Conservation (phyloP, 2,329 filamentous ascomycete genomes). For the Claviceps lovelessii region DNA sequence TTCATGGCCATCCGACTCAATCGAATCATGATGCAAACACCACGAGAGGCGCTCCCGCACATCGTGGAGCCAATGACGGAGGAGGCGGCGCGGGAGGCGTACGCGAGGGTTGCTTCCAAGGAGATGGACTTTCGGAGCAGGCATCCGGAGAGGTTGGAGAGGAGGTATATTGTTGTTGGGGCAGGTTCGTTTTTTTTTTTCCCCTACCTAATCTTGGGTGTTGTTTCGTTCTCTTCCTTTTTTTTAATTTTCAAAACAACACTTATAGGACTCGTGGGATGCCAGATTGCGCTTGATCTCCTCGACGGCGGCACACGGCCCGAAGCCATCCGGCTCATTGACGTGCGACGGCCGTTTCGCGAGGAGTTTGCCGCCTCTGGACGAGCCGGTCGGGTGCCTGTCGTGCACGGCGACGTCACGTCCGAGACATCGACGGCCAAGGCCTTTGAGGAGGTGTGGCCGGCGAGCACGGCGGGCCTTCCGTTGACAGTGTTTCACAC, state of each 20-base stretch:
- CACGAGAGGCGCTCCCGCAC: constrained; percentile 19
- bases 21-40: constrained; percentile 20
- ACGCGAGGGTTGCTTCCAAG: constrained; percentile 7
- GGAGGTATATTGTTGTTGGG: constrained; percentile 31
- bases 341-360: constrained; percentile 30
- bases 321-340: constrained; percentile 37
- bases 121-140: constrained; percentile 22
- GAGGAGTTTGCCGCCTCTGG: constrained; percentile 24
- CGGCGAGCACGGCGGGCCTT: constrained; percentile 21
- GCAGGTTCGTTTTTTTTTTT: constrained; percentile 12
- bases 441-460: constrained; percentile 36
- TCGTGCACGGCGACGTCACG: constrained; percentile 35
- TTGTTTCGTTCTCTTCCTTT: constrained; percentile 7
- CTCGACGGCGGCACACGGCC: constrained; percentile 36
- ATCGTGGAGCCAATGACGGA: constrained; percentile 21
- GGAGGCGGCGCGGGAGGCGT: constrained; percentile 21
- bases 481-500: constrained; percentile 45
- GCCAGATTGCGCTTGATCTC: constrained; percentile 39
- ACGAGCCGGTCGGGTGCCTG: constrained; percentile 23
- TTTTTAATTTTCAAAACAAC: neutral
- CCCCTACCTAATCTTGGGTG: neutral
- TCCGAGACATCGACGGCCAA: constrained; percentile 26
- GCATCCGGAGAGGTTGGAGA: constrained; percentile 25
- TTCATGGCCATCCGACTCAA: constrained; percentile 22
- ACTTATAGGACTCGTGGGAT: constrained; percentile 35